phyloP scores from a whole-genome alignment of 805 yeast species.

The Ogataea sp. region DNA sequence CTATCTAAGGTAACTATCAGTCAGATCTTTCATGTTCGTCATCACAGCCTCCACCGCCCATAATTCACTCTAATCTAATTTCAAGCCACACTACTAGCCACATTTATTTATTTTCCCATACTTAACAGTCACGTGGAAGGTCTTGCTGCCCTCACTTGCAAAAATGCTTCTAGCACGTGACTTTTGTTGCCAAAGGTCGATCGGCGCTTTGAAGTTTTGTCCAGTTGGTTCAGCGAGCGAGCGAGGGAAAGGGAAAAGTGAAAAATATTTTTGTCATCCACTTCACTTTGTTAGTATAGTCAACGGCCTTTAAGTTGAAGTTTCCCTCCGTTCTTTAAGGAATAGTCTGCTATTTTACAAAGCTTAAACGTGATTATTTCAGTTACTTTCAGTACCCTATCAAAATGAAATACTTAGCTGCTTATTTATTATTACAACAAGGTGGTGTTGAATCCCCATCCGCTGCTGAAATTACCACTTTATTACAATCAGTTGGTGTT shows the following conservation, averaged over 20 bases:
- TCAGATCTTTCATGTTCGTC: too few species aligned
- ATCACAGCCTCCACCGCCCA: too few species aligned
- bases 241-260: neutral
- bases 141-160: too few species aligned
- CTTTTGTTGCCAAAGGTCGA: too few species aligned
- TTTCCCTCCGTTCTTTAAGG: constrained; percentile 32
- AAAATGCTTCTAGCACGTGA: too few species aligned
- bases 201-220: neutral
- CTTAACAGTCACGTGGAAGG: too few species aligned
- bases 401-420: constrained; percentile 94
- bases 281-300: neutral
- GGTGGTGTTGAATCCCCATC: constrained; percentile 95
- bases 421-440: constrained; percentile 95
- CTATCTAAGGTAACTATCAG: too few species aligned
- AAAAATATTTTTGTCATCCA: constrained; percentile 1
- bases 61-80: too few species aligned
- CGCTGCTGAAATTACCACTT: constrained; percentile 81
- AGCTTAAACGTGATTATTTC: constrained; percentile 75
- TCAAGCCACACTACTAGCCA: too few species aligned
- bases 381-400: neutral
- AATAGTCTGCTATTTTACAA: constrained; percentile 61
- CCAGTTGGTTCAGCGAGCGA: neutral
- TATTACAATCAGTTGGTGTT: constrained; percentile 91
- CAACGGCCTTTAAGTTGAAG: neutral
- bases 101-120: too few species aligned